Evolutionary conservation across 2,329 filamentous ascomycete genomes (phyloP).

Genomic region (Scedosporium minutisporum): DNA sequence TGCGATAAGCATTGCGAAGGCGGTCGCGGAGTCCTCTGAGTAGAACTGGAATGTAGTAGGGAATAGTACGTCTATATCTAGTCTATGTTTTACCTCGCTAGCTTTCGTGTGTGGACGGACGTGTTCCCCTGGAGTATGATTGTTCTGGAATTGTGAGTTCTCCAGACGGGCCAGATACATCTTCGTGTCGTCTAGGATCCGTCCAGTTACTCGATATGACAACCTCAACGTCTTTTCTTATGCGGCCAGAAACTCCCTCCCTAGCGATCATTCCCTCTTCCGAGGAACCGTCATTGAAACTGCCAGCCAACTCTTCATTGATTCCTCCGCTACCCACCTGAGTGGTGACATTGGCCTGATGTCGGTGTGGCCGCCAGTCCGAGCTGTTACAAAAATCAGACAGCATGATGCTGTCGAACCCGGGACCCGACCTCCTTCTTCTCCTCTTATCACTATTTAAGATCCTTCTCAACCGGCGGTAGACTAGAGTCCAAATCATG

Average conservation of each 20-base stretch:
- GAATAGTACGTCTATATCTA: too few species aligned
- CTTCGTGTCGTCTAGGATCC: not conserved
- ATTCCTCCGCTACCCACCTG: not conserved
- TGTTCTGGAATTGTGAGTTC: too few species aligned
- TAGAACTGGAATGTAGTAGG: not conserved
- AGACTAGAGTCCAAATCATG: constrained; percentile 35
- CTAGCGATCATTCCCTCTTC: not conserved
- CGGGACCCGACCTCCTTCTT: not conserved
- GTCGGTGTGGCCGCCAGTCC: not conserved
- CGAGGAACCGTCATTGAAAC: not conserved
- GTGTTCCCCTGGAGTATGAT: too few species aligned
- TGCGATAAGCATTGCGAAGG: constrained; percentile 10
- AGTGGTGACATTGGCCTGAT: not conserved
- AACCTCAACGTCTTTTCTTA: not conserved
- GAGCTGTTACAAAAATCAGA: constrained; percentile 8
- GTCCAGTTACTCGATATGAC: not conserved
- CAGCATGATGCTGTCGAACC: constrained; percentile 9
- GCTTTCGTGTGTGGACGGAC: too few species aligned
- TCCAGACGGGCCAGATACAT: too few species aligned
- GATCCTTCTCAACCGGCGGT: constrained; percentile 9
- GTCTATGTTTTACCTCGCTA: too few species aligned
- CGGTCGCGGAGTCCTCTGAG: constrained; percentile 1
- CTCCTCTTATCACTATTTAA: not conserved
- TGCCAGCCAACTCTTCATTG: not conserved
- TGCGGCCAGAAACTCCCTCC: not conserved